Base-by-base conservation (phyloP, 176 grass and related monocot species). In the barley (Hordeum vulgare) region DNA sequence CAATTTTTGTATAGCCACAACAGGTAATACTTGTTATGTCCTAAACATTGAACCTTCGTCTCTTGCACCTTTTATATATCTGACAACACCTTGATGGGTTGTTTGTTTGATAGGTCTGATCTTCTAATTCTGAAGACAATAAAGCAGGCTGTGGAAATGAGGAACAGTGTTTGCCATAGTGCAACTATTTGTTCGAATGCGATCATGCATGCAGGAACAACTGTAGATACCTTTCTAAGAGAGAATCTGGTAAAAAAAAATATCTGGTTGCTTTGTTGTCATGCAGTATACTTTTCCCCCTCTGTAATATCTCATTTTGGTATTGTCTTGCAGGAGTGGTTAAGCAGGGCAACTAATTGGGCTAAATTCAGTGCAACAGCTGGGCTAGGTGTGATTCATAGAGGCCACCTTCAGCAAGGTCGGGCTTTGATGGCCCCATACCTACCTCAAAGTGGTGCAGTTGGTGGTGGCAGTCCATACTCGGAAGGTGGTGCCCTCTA, bases 121-220 rank as follows among this genome's bases (percentile, higher is more conserved):
- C 93, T 99, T 86, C 89, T 99, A 66, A 99, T 99, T 86, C 79
- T 99, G 78, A 99, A 99, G 79, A 96, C 93, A 26, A 96, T 96
- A 90, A 99, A 99, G 86, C 97, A 99, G 78, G 92, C 93, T 2
- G 97, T 99, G 81, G 97, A 99, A 89, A 99, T 99, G 97, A 94
- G 97, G 83, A 99, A 99, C 79, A 99, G 93, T 81, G 97, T 99
- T 66, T 99, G 97, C 88, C 97, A 99, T 81, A 99, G 97, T 59
- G 97, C 97, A 51, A 94, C 97, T 33, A 99, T 99, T 61, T 99
- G 97, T 37, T 88, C 97, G 74, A 99, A 99, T 87, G 97, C 97
- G 58, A 81, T 99, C 76, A 99, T 99, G 97, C 97, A 99, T 85
- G 97, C 97, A 23, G 97, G 97, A 81, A 99, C 97, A 83, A 99